Base-by-base conservation (phyloP, 179 eudicot species). In the Drosera spatulata region DNA sequence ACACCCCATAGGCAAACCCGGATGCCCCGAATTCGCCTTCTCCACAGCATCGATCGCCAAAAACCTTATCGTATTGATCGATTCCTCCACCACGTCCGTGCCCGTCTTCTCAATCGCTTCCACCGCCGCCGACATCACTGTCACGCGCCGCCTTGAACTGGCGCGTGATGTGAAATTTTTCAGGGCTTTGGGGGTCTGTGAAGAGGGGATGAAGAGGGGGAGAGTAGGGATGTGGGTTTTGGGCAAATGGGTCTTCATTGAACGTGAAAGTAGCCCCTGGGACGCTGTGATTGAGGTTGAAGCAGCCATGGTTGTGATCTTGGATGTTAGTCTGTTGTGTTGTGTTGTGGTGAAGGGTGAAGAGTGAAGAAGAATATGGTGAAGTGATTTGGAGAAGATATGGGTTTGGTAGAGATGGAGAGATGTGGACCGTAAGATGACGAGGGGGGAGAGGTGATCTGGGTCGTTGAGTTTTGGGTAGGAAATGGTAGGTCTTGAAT, bases 1-100 rank as follows among this genome's bases (percentile, higher is more conserved):
- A 59, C 84, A 78, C 3, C 89, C 89, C 71, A 84, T 74, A 5
- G 89, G 82, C 73, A 84, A 65, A 2, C 89, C 86, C 9, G 86
- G 86, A 13, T 84, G 89, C 5, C 86, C 89, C 8, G 84, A 78
- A 45, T 80, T 79, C 1, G 84, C 86, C 71, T 79, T 73, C 57
- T 84, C 83, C 2, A 84, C 89, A 0, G 89, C 75, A 39, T 84
- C 89, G 2, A 79, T 75, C 11, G 82, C 79, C 61, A 79, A 56
- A 14, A 79, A 78, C 59, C 82, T 50, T n/a, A 79, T 79, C 37
- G 82, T 74, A 37, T 74, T 78, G 2, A 78, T 72, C 15, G 82
- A 78, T 68, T 78, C 71, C 47, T 71, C 74, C 14, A 78, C 68
- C 39, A 78, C 22, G 46, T 74, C 79, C 2, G 61, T 60, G 9